phyloP scores from a whole-genome alignment of 2,329 filamentous ascomycete genomes.

The Colletotrichum higginsianum region DNA sequence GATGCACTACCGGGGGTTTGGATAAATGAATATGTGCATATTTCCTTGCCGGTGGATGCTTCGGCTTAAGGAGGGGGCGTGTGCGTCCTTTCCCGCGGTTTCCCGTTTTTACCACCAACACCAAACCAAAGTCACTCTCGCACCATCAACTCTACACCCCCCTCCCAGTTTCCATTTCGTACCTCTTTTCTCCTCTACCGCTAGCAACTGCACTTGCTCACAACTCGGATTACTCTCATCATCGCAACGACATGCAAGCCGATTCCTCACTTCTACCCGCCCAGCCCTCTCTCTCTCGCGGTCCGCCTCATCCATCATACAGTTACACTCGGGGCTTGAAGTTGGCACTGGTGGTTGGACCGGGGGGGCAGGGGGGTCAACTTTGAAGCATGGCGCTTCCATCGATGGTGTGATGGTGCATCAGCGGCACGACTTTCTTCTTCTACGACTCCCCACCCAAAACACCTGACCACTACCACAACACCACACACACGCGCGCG shows the following conservation, averaged over 20 bases:
- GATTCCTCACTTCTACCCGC: slow-evolving; percentile 22
- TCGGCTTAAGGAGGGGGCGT: slow-evolving; percentile 18
- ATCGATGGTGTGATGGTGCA: slow-evolving; percentile 36
- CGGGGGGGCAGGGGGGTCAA: neutral
- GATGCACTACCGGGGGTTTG: slow-evolving; percentile 8
- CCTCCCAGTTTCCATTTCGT: neutral
- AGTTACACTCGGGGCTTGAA: neutral
- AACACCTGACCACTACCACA: slow-evolving; percentile 1
- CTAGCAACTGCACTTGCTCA: neutral
- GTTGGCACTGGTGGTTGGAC: neutral
- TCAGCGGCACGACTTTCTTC: slow-evolving; percentile 33
- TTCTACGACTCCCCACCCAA: slow-evolving; percentile 12
- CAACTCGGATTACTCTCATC: slow-evolving; percentile 15
- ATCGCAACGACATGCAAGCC: slow-evolving; percentile 35
- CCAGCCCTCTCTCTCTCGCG: slow-evolving; percentile 19
- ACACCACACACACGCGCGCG: slow-evolving; percentile 9
- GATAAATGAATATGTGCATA: slow-evolving; percentile 20
- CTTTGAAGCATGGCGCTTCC: slow-evolving; percentile 12
- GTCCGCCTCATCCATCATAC: slow-evolving; percentile 26
- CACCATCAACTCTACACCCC: slow-evolving; percentile 8
- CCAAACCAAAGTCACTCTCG: slow-evolving; percentile 13
- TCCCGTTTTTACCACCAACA: neutral
- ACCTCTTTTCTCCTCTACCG: neutral
- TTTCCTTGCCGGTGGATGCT: slow-evolving; percentile 8
- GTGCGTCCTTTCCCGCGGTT: slow-evolving; percentile 13